Conservation (phyloP, 2,329 filamentous ascomycete species). For the Ascochyta rabiei region DNA sequence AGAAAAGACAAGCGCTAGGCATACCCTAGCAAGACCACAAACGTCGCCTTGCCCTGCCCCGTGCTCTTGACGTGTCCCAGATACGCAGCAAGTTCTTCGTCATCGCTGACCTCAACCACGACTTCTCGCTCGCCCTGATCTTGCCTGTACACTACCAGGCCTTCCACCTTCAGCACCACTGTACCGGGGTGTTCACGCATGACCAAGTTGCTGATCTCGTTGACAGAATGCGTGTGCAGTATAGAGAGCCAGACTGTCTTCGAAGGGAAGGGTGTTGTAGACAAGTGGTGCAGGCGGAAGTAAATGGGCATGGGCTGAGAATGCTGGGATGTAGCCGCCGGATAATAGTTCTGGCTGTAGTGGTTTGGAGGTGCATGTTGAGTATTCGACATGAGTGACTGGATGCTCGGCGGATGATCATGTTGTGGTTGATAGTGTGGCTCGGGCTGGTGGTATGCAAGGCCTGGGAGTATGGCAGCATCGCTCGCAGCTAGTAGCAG, state of each 20-base stretch:
- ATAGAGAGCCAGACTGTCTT: constrained; percentile 70
- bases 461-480: constrained; percentile 46
- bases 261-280: constrained; percentile 56
- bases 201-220: constrained; percentile 68
- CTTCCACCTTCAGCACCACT: constrained; percentile 67
- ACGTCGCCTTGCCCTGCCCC: constrained; percentile 61
- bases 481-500: constrained; percentile 64
- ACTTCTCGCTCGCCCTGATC: constrained; percentile 61
- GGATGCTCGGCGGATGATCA: constrained; percentile 42
- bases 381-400: constrained; percentile 30
- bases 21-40: constrained; percentile 50
- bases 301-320: constrained; percentile 63
- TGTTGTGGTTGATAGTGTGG: constrained; percentile 28
- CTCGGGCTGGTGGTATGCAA: constrained; percentile 18
- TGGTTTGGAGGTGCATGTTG: constrained; percentile 38
- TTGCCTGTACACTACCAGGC: constrained; percentile 60
- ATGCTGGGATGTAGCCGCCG: constrained; percentile 19
- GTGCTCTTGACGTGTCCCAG: constrained; percentile 61
- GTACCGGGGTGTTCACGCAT: constrained; percentile 66
- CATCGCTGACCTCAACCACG: constrained; percentile 68
- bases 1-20: constrained; percentile 1
- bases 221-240: constrained; percentile 62
- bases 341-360: constrained; percentile 21
- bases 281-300: constrained; percentile 71
- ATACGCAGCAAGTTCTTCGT: constrained; percentile 75